Percentiles rank a stretch among this genome's conserved stretches.
Evolutionary conservation across 805 yeast species (phyloP).

Genomic region (Candida khao-thaluensis): DNA sequence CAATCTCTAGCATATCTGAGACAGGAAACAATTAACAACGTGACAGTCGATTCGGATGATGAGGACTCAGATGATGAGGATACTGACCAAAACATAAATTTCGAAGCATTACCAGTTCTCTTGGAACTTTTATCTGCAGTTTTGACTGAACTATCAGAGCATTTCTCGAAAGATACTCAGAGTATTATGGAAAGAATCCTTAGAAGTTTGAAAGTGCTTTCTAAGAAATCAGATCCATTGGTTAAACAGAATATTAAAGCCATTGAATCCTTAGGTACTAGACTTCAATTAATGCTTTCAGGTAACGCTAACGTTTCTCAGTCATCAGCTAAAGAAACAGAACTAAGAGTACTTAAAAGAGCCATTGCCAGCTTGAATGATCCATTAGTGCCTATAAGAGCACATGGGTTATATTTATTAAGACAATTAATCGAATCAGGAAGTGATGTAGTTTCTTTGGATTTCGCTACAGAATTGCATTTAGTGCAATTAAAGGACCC

Average conservation of each 20-base stretch:
- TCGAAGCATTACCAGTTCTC: constrained; percentile 25
- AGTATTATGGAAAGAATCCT: constrained; percentile 20
- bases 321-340: constrained; percentile 25
- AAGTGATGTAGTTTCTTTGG: constrained; percentile 51
- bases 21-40: background rate
- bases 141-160: constrained; percentile 27
- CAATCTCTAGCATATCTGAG: constrained; percentile 3
- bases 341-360: constrained; percentile 45
- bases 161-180: constrained; percentile 29
- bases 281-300: constrained; percentile 29
- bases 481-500: constrained; percentile 64
- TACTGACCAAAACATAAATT: constrained; percentile 16
- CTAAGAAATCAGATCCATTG: constrained; percentile 10
- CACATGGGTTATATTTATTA: constrained; percentile 74
- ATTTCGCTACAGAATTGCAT: constrained; percentile 60
- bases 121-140: constrained; percentile 38
- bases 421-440: constrained; percentile 51
- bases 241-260: constrained; percentile 14
- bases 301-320: constrained; percentile 26
- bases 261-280: constrained; percentile 24
- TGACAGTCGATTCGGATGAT: constrained; percentile 17
- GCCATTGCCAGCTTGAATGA: constrained; percentile 73
- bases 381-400: constrained; percentile 79
- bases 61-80: constrained; percentile 28
- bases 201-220: constrained; percentile 25